phyloP scores from a whole-genome alignment of 768 basidiomycete species.

The Lentinula sp. region DNA sequence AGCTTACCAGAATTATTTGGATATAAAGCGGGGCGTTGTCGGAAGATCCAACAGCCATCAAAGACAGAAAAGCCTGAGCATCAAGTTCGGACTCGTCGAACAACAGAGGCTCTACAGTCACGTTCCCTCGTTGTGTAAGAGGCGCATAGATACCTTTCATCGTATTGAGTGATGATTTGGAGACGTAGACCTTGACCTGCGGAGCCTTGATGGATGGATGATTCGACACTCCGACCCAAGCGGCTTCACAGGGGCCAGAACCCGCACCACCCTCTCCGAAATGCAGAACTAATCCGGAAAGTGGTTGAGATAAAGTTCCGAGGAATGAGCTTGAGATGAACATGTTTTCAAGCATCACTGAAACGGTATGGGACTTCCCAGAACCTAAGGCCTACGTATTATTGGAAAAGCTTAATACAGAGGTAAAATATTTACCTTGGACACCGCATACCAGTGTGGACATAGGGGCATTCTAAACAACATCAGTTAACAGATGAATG shows the following conservation, averaged over 20 bases:
- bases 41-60: constrained; percentile 66
- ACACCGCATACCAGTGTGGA: constrained; percentile 75
- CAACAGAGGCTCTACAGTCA: constrained; percentile 48
- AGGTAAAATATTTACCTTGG: constrained; percentile 32
- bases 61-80: constrained; percentile 60
- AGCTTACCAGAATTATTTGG: constrained; percentile 60
- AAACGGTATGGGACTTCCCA: constrained; percentile 70
- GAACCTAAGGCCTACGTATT: constrained; percentile 34
- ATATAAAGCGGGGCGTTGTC: constrained; percentile 64
- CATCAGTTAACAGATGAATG: background rate
- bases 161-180: constrained; percentile 53
- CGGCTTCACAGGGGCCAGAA: constrained; percentile 59
- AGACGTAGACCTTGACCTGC: constrained; percentile 47
- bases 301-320: constrained; percentile 46
- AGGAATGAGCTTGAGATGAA: constrained; percentile 45
- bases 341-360: constrained; percentile 66
- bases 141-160: constrained; percentile 53
- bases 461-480: constrained; percentile 61
- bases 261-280: constrained; percentile 60
- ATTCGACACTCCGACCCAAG: constrained; percentile 44
- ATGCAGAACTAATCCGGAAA: constrained; percentile 63
- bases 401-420: background rate
- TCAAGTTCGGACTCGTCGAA: constrained; percentile 60
- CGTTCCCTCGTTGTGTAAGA: constrained; percentile 30
- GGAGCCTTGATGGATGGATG: constrained; percentile 24